phyloP scores from a whole-genome alignment of 2,329 filamentous ascomycete species.

The Alternaria panax region DNA sequence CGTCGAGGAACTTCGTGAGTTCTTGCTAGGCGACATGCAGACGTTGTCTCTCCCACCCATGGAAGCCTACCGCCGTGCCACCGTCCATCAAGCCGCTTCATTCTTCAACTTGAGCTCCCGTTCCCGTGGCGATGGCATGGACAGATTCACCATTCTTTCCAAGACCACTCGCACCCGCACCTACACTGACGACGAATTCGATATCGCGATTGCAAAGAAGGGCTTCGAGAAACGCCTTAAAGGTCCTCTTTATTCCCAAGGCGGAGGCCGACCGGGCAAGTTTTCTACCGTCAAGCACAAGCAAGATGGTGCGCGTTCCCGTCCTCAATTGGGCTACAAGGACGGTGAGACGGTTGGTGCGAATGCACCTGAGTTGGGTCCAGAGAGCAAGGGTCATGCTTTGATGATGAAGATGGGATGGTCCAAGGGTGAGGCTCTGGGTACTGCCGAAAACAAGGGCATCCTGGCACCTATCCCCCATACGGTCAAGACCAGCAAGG shows the following conservation, averaged over 20 bases:
- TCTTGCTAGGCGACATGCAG: constrained; percentile 69
- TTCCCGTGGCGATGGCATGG: constrained; percentile 75
- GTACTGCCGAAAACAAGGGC: constrained; percentile 82
- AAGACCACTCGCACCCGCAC: constrained; percentile 72
- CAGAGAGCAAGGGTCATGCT: constrained; percentile 80
- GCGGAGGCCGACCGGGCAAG: constrained; percentile 17
- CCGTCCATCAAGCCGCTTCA: constrained; percentile 80
- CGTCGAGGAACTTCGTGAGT: constrained; percentile 73
- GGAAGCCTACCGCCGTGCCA: constrained; percentile 77
- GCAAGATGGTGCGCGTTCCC: constrained; percentile 21
- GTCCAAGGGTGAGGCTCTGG: constrained; percentile 84
- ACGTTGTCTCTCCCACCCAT: constrained; percentile 83
- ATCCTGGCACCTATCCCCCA: constrained; percentile 86
- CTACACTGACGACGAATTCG: constrained; percentile 65
- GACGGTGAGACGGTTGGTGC: constrained; percentile 91
- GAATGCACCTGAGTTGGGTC: constrained; percentile 81
- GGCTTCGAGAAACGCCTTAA: constrained; percentile 54
- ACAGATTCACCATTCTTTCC: constrained; percentile 78
- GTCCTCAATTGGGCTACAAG: constrained; percentile 60
- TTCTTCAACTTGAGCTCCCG: constrained; percentile 82
- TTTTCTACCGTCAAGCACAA: constrained; percentile 17
- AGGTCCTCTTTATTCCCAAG: constrained; percentile 20
- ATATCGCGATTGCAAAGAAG: constrained; percentile 57
- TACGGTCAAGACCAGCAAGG: constrained; percentile 84
- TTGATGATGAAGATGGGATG: constrained; percentile 99